Base-by-base conservation (phyloP, 2,329 filamentous ascomycete genomes). In the Simplicillium aogashimaense region DNA sequence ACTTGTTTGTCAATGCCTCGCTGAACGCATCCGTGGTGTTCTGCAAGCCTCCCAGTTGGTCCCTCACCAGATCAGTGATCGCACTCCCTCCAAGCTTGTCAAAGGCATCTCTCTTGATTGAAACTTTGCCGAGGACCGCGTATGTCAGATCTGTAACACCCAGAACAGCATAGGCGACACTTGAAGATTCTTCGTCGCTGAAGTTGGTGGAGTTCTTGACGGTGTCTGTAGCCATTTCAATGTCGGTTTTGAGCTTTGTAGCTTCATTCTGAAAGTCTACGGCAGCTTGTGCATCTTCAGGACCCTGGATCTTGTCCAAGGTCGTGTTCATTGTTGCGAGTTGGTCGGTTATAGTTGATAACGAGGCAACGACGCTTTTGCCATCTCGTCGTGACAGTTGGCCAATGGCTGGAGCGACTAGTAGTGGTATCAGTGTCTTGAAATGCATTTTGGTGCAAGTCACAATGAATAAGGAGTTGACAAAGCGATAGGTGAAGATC, bases 221-320 rank as follows among this genome's bases (percentile, higher is more conserved):
- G 5, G 39, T 15, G 39, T 37, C 35, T 18, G 39, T 37, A 8
- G 29, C 34, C 3, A 29, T 36, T 17, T 36, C 16, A 7, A 41
- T 25, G 9, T 41, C 16, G 7, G 25, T 31, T 10, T 31, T 29
- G 14, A 41, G 34, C 15, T 41, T 8, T 12, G 29, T 37, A 5
- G 39, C 39, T 29, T 41, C 15, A 29, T 41, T 41, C 28, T 41
- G 39, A 14, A 41, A 41, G 11, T 36, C 34, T 2, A 36, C 29
- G 7, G 39, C 39, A 10, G 33, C 34, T 12, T 41, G 25, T 4
- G 34, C 29, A 20, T 40, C 38, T 15, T 41, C 28, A 13, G 28
- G 12, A n/a, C 34, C 39, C 6, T 33, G 33, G 13, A 41, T 41
- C 17, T 25, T 28, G 17, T 41, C 39, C 8, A 41, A 15, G 2